phyloP scores from a whole-genome alignment of 2,329 filamentous ascomycete species.

The Aspergillus spinulosporus region DNA sequence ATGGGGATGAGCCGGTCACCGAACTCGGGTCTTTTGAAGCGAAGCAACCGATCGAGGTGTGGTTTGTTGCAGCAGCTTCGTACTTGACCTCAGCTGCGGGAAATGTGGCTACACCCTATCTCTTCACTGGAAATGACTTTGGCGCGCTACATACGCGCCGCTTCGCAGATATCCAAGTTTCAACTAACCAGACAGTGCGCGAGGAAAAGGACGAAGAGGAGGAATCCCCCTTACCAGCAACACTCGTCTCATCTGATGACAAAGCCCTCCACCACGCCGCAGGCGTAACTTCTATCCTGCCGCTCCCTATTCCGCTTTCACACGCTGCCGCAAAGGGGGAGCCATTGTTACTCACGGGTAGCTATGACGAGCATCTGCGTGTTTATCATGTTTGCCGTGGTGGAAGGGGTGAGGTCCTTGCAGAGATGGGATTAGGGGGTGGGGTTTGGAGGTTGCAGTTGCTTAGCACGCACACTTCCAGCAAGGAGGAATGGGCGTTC shows the following conservation, averaged over 20 bases:
- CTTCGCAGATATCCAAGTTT: conserved; percentile 18
- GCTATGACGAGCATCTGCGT: conserved; percentile 83
- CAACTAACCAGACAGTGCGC: conserved; percentile 15
- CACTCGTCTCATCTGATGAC: conserved; percentile 41
- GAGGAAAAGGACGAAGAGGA: neutral
- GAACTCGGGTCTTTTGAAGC: conserved; percentile 33
- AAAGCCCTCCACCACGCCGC: conserved; percentile 66
- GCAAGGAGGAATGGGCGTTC: conserved; percentile 30
- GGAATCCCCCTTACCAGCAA: conserved; percentile 16
- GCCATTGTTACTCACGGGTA: conserved; percentile 74
- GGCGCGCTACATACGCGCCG: conserved; percentile 36
- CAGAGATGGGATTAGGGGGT: conserved; percentile 67
- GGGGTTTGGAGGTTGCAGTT: conserved; percentile 86
- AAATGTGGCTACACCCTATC: conserved; percentile 21
- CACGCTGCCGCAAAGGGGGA: conserved; percentile 39
- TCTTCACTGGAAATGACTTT: conserved; percentile 45
- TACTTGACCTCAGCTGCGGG: conserved; percentile 9
- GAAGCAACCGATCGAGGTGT: conserved; percentile 40
- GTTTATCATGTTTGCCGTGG: conserved; percentile 50
- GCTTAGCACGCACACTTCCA: conserved; percentile 20
- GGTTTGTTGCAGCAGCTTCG: conserved; percentile 39
- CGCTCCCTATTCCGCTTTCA: conserved; percentile 51
- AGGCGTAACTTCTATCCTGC: conserved; percentile 84
- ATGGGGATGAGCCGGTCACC: conserved; percentile 9
- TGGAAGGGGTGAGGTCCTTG: conserved; percentile 52